Base-by-base conservation (phyloP, 2,329 filamentous ascomycete genomes). In the Hypoxylon sp. region DNA sequence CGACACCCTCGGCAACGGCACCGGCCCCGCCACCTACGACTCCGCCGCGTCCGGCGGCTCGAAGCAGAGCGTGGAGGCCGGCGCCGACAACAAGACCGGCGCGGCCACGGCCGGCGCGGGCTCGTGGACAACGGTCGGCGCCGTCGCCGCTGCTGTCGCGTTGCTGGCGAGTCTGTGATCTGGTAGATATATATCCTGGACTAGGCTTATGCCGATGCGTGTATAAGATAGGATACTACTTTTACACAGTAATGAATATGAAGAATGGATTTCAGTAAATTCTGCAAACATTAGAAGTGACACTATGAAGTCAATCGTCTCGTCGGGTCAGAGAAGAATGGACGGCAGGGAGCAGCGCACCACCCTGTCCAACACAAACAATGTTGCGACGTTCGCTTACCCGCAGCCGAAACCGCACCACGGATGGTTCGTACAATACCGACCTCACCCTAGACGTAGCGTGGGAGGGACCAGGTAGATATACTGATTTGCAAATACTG, bases 1-100 rank as follows among this genome's bases (percentile, higher is more conserved):
- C 2, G 48, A 40, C 10, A 10, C 62, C 13, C 62, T 73, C 4
- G 71, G 71, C 3, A 69, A 70, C 43, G 70, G 67, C 0, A 73
- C 71, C 1, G 70, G 70, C 0, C 65, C 70, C 1, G 55, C 50
- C 1, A 69, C 62, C 6, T 50, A 35, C 17, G 48, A 20, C 42
- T 4, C 31, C 6, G 24, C 8, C 0, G 45, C n/a, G 17, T 40
- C 11, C 2, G 52, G 8, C 24, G 24, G 26, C 5, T 40, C 20
- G 9, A 23, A 18, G 1, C 38, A n/a, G 4, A 21, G 4, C 10
- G 50, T 35, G 33, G 11, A 40, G 15, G 38, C 48, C 8, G 37
- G 31, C 38, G 23, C 49, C 9, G 9, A 38, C 2, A 29, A 41
- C 2, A 29, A 41, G 18, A 40, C 45, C 47, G 40, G 29, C 13